Base-by-base conservation (phyloP, 176 grass and related monocot species). In the Carex littledalei region DNA sequence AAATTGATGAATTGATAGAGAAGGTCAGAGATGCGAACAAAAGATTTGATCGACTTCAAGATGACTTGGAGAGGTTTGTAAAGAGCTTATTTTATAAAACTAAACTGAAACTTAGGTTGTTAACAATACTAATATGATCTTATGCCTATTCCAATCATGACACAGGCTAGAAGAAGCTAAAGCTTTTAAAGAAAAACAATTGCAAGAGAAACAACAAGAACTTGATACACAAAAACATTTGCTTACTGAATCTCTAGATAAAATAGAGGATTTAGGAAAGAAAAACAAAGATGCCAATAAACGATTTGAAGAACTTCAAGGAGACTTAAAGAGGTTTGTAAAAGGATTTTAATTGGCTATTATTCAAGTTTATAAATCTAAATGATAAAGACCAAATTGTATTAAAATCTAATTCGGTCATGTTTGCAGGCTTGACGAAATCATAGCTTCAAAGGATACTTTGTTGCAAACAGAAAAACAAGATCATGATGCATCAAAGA, bases 361-460 rank as follows among this genome's bases (percentile, higher is more conserved):
- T 77, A 77, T 55, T 55, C 15, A 77, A 75, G 18, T 52, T 26
- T 49, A 75, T 52, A 52, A 55, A 76, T 53, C 20, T 76, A 76
- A 52, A 29, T 77, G 14, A 55, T 75, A 17, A 54, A 31, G 4
- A 11, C 4, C 22, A 54, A 53, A 77, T 52, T 8, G 12, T 77
- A 55, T 16, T 31, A 77, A 63, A 77, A 53, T 5, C 22, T 77
- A 55, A 31, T 77, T 22, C 22, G 47, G 21, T 49, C 22, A 77
- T 77, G 49, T 55, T 65, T 65, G 79, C 80, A 97, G 94, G 79
- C 89, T 97, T 86, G 89, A 94, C 89, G 94, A 97, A 92, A 94
- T 56, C 60, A 91, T 92, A 84, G 85, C 76, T 22, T 88, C 83
- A 82, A 94, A 91, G 52, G 92, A 94, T 85, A 80, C 81, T 92